Base-by-base conservation (phyloP, 208 protist species). In the Kentomonas sorsogonicus region DNA sequence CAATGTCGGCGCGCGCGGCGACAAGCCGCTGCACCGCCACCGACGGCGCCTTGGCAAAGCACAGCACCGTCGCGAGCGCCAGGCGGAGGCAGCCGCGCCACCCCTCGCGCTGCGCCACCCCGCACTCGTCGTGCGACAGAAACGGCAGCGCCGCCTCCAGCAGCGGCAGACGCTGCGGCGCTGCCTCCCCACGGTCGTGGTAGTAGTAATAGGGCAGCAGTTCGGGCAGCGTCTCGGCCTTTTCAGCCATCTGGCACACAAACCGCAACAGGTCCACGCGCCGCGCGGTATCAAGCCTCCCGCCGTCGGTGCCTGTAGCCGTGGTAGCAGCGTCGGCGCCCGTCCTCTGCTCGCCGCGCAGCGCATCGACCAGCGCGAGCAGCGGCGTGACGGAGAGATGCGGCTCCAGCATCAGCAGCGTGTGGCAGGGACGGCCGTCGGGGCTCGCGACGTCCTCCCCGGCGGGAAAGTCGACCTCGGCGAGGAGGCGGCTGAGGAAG, bases 171-270 rank as follows among this genome's bases (percentile, higher is more conserved):
- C n/a, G n/a, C n/a, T n/a, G n/a, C n/a, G n/a, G n/a, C n/a, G n/a
- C n/a, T n/a, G n/a, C n/a, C n/a, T n/a, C n/a, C n/a, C n/a, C n/a
- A n/a, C n/a, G n/a, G n/a, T n/a, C n/a, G n/a, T n/a, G n/a, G n/a
- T n/a, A n/a, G n/a, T n/a, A n/a, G n/a, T n/a, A 87, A 45, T 77
- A 86, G 61, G 74, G 73, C 4, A 71, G 79, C 50, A 91, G 58
- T 13, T 75, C 77, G 22, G 83, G 83, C 44, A 86, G 65, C 2
- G 71, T 62, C 61, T 87, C 83, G 40, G 79, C 76, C 39, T 63
- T 57, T 62, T 91, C 76, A 16, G 83, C 70, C n/a, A 91, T 47
- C 2, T 63, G 77, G 51, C 73, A 80, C 26, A 87, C 60, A 18
- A 91, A 67, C 6, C 65, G 52, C 25, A 82, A 68, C 52, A 81